Evolutionary conservation across 305 asterid species (phyloP), one percentile per base, ranked within the genome.

Genomic region (Salvia sclarea): DNA sequence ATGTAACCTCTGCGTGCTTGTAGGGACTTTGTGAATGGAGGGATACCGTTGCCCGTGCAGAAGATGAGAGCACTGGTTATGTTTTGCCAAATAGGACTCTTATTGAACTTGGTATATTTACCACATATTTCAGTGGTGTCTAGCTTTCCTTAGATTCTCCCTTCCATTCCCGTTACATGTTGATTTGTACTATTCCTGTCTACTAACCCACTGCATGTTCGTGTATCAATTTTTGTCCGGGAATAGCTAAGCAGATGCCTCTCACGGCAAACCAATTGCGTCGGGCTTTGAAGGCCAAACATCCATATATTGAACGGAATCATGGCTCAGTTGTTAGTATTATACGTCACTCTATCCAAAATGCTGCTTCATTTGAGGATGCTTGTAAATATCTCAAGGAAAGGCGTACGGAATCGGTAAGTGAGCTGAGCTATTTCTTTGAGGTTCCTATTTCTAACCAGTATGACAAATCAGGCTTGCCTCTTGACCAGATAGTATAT

Each of bases 21-120:
- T 75, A 93, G 98, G 99, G 97, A 59, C 91, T 95, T 21, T 90
- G 76, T 78, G 97, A 83, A 75, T 95, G 98, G 99, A 85, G 99
- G 78, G 99, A 95, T 79, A 81, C 69, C 33, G 89, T 95, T 69
- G 99, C 98, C 68, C 99, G 99, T 57, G 83, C 97, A 50, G 99
- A 95, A 78, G 99, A 95, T 81, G 99, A 95, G 85, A 95, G 99
- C 84, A 95, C 99, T 61, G 99, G 99, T 65, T 95, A 82, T 83
- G 69, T 95, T 66, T 75, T 95, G 77, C 99, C 99, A 4, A 95
- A 95, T 76, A 85, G 88, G 80, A 83, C 85, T 50, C 99, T 95
- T 65, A 73, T 86, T 63, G 98, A 95, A 78, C 88, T 95, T 75
- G 98, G 98, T 93, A 83, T 57, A 83, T 57, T 61, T 69, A 16